phyloP scores from a whole-genome alignment of 208 protist species.

The Leishmania aethiopica region DNA sequence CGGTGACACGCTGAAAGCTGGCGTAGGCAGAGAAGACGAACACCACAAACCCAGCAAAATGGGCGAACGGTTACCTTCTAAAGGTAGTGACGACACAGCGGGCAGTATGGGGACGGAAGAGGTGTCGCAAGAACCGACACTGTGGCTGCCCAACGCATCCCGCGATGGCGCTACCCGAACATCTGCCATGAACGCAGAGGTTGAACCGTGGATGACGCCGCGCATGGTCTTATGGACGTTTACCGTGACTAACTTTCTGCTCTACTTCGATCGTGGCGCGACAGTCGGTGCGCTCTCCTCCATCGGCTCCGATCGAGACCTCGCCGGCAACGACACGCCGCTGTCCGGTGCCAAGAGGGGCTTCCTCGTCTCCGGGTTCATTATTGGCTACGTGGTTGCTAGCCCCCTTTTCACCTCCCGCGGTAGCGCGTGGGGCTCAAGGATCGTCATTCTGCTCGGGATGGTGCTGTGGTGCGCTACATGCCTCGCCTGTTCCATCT shows the following conservation, averaged over 20 bases:
- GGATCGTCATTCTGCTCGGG: slow-evolving; percentile 53
- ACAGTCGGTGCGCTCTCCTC: slow-evolving; percentile 47
- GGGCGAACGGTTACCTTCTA: not conserved
- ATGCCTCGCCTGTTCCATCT: slow-evolving; percentile 46
- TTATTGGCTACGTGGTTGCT: slow-evolving; percentile 76
- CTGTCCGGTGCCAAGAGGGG: slow-evolving; percentile 63
- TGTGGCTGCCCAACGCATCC: not conserved
- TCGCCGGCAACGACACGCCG: slow-evolving; percentile 10
- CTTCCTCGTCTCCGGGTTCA: slow-evolving; percentile 75
- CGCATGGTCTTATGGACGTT: slow-evolving; percentile 54
- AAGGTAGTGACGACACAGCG: not conserved
- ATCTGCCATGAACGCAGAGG: not conserved
- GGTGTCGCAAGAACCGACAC: not conserved
- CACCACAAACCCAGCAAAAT: not conserved
- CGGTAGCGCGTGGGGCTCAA: slow-evolving; percentile 36
- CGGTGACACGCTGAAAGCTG: not conserved
- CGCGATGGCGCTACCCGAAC: not conserved
- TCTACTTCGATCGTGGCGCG: slow-evolving; percentile 85
- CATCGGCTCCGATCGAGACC: slow-evolving; percentile 40
- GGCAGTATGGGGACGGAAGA: no score
- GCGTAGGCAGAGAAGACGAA: not conserved
- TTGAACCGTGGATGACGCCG: slow-evolving; percentile 4
- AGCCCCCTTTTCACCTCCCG: slow-evolving; percentile 71
- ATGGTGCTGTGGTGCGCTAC: slow-evolving; percentile 64
- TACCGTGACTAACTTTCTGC: slow-evolving; percentile 74